A percentile compares a stretch with the other conserved stretches of the same genome.
Evolutionary conservation across 1,284 basidiomycete genomes (phyloP).

Genomic region (Ustilago loliicola): DNA sequence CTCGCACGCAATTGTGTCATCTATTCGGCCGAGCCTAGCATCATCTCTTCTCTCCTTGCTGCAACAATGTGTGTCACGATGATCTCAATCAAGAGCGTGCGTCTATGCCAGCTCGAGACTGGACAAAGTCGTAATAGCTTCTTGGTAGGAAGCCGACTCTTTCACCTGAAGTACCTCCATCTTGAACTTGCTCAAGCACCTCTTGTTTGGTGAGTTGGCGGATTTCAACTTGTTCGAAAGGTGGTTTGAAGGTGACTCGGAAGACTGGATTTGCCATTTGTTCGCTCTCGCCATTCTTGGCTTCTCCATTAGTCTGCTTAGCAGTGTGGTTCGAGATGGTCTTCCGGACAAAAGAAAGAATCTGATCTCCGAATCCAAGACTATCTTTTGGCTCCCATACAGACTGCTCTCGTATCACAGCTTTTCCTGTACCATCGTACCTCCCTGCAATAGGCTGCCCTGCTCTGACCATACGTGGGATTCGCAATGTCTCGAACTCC

Average conservation of each 20-base stretch:
- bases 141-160: conserved; percentile 54
- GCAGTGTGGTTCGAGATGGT: conserved; percentile 18
- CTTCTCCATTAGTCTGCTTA: too few relatives aligned
- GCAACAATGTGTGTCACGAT: neutral
- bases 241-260: conserved; percentile 52
- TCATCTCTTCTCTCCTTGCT: neutral
- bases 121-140: conserved; percentile 55
- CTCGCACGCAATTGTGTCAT: neutral
- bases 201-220: conserved; percentile 17
- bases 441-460: conserved; percentile 74
- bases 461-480: conserved; percentile 67
- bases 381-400: conserved; percentile 83
- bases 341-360: conserved; percentile 76
- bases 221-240: conserved; percentile 48
- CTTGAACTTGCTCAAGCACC: conserved; percentile 40
- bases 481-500: conserved; percentile 69
- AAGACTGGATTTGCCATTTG: conserved; percentile 51
- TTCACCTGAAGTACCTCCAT: conserved; percentile 27
- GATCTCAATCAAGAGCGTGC: neutral
- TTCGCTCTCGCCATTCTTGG: conserved; percentile 1
- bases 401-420: conserved; percentile 78
- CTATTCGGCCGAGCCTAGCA: neutral
- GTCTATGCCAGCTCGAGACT: conserved; percentile 1
- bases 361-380: conserved; percentile 79
- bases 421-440: conserved; percentile 77